Evolutionary conservation across 176 grass and related monocot genomes (phyloP), one percentile per base, ranked within the genome.

Genomic region (Musa schizocarpa): DNA sequence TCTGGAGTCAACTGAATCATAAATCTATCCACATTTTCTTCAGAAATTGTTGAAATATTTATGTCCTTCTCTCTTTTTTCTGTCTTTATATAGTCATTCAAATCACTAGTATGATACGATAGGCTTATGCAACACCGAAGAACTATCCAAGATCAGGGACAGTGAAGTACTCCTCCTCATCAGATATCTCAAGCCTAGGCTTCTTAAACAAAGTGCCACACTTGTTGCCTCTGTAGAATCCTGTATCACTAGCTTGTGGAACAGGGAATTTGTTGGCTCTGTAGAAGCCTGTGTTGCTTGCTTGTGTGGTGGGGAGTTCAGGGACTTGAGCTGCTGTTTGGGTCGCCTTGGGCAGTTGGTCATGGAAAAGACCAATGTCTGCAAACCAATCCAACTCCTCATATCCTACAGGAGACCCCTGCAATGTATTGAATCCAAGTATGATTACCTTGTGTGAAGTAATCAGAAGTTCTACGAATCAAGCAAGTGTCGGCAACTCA

Each of bases 61-160:
- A 43, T 43, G 34, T 43, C 5, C 34, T 43, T 43, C 34, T 43
- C 34, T 43, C 34, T 43, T 4, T 43, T 43, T 43, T 43, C 34
- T 43, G 4, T 43, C 34, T 43, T 43, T 43, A 43, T 6, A 43
- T 43, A 43, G 34, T 6, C 34, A 43, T 43, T 43, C 34, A 43
- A 43, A 43, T 43, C 34, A 43, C 34, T 5, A 43, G 34, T 6
- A 43, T 43, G 0, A 43, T 43, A 6, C 4, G 34, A 43, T 43
- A 43, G 34, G 34, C 34, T 43, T 43, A 43, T 5, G 34, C 34
- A 43, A 43, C 34, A 43, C 34, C 4, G 34, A 43, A 43, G 34
- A 43, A 43, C 23, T 78, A 91, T 68, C 96, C 96, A 20, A 99
- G 96, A 83, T 99, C 96, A 23, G 96, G 96, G 11, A 99, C 96